Evolutionary conservation across 768 basidiomycete genomes (phyloP), one percentile per base, ranked within the genome.

Genomic region (Rossbeevera mucosa): DNA sequence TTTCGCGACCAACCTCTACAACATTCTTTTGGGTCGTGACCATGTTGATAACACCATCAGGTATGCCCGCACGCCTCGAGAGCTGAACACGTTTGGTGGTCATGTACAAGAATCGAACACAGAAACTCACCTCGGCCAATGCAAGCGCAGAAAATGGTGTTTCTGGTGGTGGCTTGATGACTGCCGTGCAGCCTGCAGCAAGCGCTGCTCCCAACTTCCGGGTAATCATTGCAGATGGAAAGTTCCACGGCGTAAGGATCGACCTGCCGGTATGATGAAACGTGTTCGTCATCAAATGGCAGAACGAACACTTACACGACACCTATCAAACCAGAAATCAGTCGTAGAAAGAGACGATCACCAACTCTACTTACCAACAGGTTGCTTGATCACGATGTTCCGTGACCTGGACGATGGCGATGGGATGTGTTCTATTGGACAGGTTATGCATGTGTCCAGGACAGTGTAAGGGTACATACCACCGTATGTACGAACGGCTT

Each of bases 131-230:
- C 76, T 96, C 94, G n/a, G 83, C 86, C 20, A 97, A 76, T 5
- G 95, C 96, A 11, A 98, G 80, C 8, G 85, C 83, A 26, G 91
- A 92, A 72, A 91, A 96, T 1, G 96, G 96, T 0, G 96, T 92
- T 70, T 99, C 96, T 0, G 92, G 81, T 1, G 96, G 86, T 2
- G 94, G 94, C 62, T 98, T 98, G 68, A 97, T 85, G 44, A 99
- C 94, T 0, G 85, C 79, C 0, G 95, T 96, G 66, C 95, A 97
- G n/a, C 96, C 96, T 14, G 93, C 93, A 2, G 94, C 95, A 14
- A 98, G 79, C 21, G 91, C 92, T 25, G 91, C 82, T 24, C 83
- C 91, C 14, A 93, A 73, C 69, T 94, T 94, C n/a, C 92, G 85
- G 1, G 88, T 88, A 20, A 92, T 88, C 91, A 94, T 94, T 0